Percentiles rank a stretch among this genome's conserved stretches.
phyloP scores from a whole-genome alignment of 2,329 filamentous ascomycete genomes.

The Albophoma yamanashiensis region DNA sequence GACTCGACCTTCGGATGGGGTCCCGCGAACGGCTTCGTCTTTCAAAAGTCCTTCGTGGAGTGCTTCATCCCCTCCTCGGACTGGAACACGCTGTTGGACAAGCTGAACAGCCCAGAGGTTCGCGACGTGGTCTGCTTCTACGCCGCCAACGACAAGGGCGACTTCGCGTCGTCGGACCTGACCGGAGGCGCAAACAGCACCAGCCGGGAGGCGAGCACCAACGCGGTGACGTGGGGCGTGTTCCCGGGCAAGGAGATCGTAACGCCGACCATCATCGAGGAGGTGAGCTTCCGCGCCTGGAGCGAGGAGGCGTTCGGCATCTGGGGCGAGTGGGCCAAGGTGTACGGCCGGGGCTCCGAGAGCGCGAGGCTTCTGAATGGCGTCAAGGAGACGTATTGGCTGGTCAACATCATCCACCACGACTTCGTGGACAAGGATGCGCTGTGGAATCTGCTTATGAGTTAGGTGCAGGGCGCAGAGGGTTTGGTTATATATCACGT shows the following conservation, averaged over 20 bases:
- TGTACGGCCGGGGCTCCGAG: slow-evolving; percentile 66
- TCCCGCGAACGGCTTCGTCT: slow-evolving; percentile 83
- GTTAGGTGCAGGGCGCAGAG: slow-evolving; percentile 8
- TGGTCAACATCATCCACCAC: slow-evolving; percentile 86
- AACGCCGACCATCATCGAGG: slow-evolving; percentile 93
- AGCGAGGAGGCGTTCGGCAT: slow-evolving; percentile 92
- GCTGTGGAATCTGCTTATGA: slow-evolving; percentile 58
- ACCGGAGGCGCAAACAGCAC: slow-evolving; percentile 20
- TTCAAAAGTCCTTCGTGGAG: slow-evolving; percentile 97
- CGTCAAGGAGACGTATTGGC: slow-evolving; percentile 62
- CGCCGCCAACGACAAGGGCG: slow-evolving; percentile 67
- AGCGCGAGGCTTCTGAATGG: slow-evolving; percentile 61
- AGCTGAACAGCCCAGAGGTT: slow-evolving; percentile 47
- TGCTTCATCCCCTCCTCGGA: slow-evolving; percentile 74
- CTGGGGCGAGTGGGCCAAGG: slow-evolving; percentile 85
- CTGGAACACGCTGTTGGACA: slow-evolving; percentile 56
- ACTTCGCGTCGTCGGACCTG: slow-evolving; percentile 62
- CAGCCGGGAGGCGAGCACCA: slow-evolving; percentile 49
- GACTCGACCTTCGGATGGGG: slow-evolving; percentile 88
- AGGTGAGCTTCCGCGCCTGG: slow-evolving; percentile 90
- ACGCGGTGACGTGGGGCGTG: slow-evolving; percentile 94
- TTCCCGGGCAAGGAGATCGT: slow-evolving; percentile 95
- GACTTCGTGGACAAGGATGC: slow-evolving; percentile 61
- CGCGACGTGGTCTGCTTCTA: slow-evolving; percentile 74
- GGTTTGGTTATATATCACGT: not conserved